phyloP scores from a whole-genome alignment of 2,329 filamentous ascomycete genomes.

The Aspergillus pseudoglaucus region DNA sequence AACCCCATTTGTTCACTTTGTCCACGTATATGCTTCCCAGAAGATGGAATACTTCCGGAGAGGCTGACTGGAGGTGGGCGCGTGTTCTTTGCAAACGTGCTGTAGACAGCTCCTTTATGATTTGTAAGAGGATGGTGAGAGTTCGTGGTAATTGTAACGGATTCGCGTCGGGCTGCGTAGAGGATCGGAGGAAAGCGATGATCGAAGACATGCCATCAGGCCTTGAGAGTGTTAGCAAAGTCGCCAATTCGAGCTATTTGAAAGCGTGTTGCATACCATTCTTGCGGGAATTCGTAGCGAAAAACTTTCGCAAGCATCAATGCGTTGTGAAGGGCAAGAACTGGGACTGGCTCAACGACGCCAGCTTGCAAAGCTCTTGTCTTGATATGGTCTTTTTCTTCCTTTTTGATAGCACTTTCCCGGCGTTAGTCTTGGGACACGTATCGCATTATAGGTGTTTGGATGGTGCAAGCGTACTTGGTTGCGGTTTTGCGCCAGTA shows the following conservation, averaged over 20 bases:
- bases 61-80: slow-evolving; percentile 66
- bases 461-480: slow-evolving; percentile 41
- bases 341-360: slow-evolving; percentile 66
- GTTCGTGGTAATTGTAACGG: slow-evolving; percentile 63
- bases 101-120: slow-evolving; percentile 84
- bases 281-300: slow-evolving; percentile 78
- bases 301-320: slow-evolving; percentile 82
- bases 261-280: slow-evolving; percentile 54
- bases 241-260: neutral
- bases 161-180: slow-evolving; percentile 47
- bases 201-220: slow-evolving; percentile 48
- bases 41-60: slow-evolving; percentile 77
- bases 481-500: slow-evolving; percentile 81
- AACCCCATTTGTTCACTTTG: slow-evolving; percentile 64
- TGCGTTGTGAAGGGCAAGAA: slow-evolving; percentile 79
- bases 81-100: slow-evolving; percentile 70
- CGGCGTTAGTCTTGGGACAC: slow-evolving; percentile 10
- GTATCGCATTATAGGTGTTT: neutral
- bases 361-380: slow-evolving; percentile 68
- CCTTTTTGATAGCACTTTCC: slow-evolving; percentile 51
- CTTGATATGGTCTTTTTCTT: slow-evolving; percentile 73
- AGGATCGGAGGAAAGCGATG: slow-evolving; percentile 57
- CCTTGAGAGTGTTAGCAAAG: slow-evolving; percentile 21
- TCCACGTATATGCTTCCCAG: slow-evolving; percentile 71
- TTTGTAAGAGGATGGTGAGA: slow-evolving; percentile 70